These are phyloP conservation scores for Phytophthora boehmeriae DNA, from an alignment of 352 stramenopile species.

Conservation along the genomic window DNA sequence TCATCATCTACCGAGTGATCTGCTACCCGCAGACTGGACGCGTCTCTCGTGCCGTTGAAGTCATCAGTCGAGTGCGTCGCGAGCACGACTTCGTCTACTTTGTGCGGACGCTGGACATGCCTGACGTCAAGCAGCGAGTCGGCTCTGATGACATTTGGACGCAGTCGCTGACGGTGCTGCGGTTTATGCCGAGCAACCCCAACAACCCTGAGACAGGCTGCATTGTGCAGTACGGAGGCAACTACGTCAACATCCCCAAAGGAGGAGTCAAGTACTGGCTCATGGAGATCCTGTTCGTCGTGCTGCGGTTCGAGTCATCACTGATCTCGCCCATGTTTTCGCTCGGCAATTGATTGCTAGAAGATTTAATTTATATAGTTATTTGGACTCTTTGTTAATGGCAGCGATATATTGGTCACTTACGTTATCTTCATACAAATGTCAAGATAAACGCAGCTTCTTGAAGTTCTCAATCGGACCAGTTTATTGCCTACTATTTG, in stretches of 20 bases:
- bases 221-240: conserved; percentile 47
- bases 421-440: not conserved
- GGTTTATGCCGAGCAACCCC: conserved; percentile 46
- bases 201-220: conserved; percentile 35
- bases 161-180: conserved; percentile 49
- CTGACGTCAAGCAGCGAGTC: conserved; percentile 42
- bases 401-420: not conserved
- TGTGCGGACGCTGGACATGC: conserved; percentile 43
- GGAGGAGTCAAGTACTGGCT: conserved; percentile 55
- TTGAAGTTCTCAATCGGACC: not conserved
- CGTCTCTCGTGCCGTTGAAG: conserved; percentile 49
- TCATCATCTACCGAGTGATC: conserved; percentile 59
- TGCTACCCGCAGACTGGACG: conserved; percentile 46
- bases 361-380: conserved; percentile 2
- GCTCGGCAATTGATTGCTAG: conserved; percentile 34
- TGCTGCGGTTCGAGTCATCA: conserved; percentile 57
- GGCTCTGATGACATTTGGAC: conserved; percentile 43
- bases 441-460: not conserved
- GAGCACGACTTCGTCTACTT: conserved; percentile 54
- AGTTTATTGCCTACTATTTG: not conserved
- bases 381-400: not conserved
- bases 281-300: conserved; percentile 62
- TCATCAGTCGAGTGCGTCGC: conserved; percentile 50
- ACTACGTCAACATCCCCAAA: conserved; percentile 47
- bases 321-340: conserved; percentile 57